Base-by-base conservation (phyloP, 768 basidiomycete genomes). In the Termitomyces sp. region DNA sequence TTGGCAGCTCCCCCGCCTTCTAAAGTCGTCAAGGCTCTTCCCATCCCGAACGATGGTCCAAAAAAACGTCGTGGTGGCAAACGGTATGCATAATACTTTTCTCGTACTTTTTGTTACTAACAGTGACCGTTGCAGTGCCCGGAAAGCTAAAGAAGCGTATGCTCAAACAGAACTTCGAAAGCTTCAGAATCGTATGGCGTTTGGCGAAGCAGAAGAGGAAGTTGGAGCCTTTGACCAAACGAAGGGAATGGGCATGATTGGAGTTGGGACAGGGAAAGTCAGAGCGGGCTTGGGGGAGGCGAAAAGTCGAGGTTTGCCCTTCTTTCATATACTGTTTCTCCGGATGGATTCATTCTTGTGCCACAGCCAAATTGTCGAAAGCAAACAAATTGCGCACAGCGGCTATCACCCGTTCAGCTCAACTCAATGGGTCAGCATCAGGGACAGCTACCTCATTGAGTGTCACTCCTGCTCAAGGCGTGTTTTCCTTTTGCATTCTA, bases 171-270 rank as follows among this genome's bases (percentile, higher is more conserved):
- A 99, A 69, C 77, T 99, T 46, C 87, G 94, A 61, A 98, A 98
- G 73, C 78, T 97, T 61, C 96, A 98, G 74, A 99, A 99, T 70
- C 85, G 97, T 48, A 90, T 98, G 90, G 85, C 79, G 56, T 98
- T 99, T 65, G 97, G 96, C 43, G 88, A 96, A 72, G 89, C 88
- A 1, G 97, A 98, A 68, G 88, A 95, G 66, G 97, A 99, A 70
- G 90, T 95, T 45, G 96, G 94, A 18, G 92, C 94, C 33, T 95
- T 93, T 64, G 97, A 97, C 74, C 87, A 98, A 76, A 95, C 94
- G n/a, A 92, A 93, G 77, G 97, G 97, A 6, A 72, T 98, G 69
- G 97, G 97, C 60, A 98, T 99, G 95, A 92, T 98, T 60, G 94
- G 94, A 40, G 80, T 80, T 54, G 78, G 85, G 18, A 87, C 88